Percentiles rank a stretch among this genome's conserved stretches.
phyloP scores from a whole-genome alignment of 2,329 filamentous ascomycete genomes.

The Aphanoascus verrucosus region DNA sequence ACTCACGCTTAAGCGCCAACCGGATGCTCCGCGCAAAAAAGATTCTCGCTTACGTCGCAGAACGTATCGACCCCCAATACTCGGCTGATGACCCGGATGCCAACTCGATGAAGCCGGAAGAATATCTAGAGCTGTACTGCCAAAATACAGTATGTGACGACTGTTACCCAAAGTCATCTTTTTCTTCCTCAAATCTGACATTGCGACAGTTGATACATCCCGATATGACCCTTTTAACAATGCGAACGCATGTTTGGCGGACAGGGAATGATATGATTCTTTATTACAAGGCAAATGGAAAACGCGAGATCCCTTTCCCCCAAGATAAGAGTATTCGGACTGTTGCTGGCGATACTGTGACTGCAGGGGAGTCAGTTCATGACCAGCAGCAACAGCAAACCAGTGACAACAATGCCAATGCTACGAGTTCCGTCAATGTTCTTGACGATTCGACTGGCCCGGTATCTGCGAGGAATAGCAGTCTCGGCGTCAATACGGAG shows the following conservation, averaged over 20 bases:
- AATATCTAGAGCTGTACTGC: conserved; percentile 91
- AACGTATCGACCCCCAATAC: conserved; percentile 68
- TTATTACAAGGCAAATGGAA: conserved; percentile 86
- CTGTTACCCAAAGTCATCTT: not conserved
- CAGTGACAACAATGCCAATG: not conserved
- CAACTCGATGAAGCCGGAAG: conserved; percentile 62
- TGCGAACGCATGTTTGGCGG: conserved; percentile 88
- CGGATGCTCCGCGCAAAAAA: conserved; percentile 94
- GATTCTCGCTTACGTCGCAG: conserved; percentile 82
- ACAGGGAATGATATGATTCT: conserved; percentile 86
- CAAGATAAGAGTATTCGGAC: not conserved
- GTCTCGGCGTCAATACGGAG: not conserved
- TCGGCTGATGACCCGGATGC: conserved; percentile 46
- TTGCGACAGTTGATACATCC: conserved; percentile 46
- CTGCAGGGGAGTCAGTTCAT: not conserved
- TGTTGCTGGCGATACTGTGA: not conserved
- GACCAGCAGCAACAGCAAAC: not conserved
- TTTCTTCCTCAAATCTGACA: conserved; percentile 2
- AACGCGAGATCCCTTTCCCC: conserved; percentile 43
- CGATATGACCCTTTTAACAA: conserved; percentile 85
- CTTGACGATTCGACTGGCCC: not conserved
- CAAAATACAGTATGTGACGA: conserved; percentile 66
- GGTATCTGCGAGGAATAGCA: not conserved
- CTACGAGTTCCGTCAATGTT: not conserved
- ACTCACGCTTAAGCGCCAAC: conserved; percentile 89